These are phyloP conservation scores for Torulaspora quercuum DNA, from an alignment of 805 yeast genomes.

Conservation along the genomic window DNA sequence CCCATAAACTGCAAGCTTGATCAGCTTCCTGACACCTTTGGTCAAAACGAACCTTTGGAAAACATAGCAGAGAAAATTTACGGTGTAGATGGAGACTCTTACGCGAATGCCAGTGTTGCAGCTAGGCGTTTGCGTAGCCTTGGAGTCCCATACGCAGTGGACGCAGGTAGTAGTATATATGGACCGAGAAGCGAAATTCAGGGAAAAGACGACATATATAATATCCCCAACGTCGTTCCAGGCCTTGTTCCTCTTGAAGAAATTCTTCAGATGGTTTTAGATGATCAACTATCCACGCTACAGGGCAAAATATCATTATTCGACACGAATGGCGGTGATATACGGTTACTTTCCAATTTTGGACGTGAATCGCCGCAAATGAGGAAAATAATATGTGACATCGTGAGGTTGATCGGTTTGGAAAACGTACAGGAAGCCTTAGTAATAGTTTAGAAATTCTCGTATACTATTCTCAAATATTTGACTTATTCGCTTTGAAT, in stretches of 20 bases:
- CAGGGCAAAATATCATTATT: conserved; percentile 26
- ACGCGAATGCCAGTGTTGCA: conserved; percentile 20
- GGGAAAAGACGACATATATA: conserved; percentile 15
- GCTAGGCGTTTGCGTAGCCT: conserved; percentile 18
- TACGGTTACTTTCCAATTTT: conserved; percentile 27
- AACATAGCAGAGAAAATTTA: conserved; percentile 41
- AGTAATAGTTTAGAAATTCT: conserved; percentile 22
- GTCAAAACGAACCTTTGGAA: conserved; percentile 2
- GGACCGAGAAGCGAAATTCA: conserved; percentile 8
- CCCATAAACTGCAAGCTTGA: conserved; percentile 10
- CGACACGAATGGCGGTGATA: conserved; percentile 27
- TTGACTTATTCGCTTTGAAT: no score
- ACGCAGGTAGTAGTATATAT: neutral
- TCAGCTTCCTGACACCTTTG: conserved; percentile 11
- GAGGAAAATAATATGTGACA: conserved; percentile 39
- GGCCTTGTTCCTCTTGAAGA: conserved; percentile 51
- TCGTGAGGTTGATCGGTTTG: conserved; percentile 45
- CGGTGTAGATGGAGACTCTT: conserved; percentile 37
- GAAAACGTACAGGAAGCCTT: conserved; percentile 35
- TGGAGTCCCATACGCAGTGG: conserved; percentile 22
- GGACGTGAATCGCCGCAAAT: conserved; percentile 22
- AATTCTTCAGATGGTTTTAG: conserved; percentile 37
- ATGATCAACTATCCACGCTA: conserved; percentile 27
- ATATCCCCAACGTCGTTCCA: conserved; percentile 46
- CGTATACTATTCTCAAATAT: neutral